Conservation (phyloP, 2,329 filamentous ascomycete genomes). For the Fusarium sp. region DNA sequence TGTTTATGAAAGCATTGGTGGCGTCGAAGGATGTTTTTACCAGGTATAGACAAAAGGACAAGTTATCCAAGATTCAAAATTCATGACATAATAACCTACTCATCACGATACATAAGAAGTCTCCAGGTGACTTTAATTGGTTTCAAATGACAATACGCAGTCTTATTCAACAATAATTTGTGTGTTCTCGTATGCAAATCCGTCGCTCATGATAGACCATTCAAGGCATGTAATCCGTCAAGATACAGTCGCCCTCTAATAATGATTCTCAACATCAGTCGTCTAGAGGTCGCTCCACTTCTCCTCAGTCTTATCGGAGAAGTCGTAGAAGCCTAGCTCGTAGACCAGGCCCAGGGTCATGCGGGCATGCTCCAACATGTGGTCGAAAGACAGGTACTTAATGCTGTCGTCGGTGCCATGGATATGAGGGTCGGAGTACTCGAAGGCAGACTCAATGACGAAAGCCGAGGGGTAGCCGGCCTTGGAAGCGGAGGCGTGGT, state of each 20-base stretch:
- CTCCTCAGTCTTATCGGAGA: conserved; percentile 61
- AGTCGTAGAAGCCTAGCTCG: conserved; percentile 85
- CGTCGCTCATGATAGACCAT: conserved; percentile 29
- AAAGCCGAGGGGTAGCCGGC: conserved; percentile 83
- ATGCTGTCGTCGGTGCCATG: conserved; percentile 80
- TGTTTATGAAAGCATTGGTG: conserved; percentile 26
- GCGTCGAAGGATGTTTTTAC: conserved; percentile 33
- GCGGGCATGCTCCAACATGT: conserved; percentile 92
- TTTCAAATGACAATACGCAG: background rate
- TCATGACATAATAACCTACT: conserved; percentile 20
- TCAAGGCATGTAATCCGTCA: background rate
- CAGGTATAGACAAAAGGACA: conserved; percentile 42
- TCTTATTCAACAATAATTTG: conserved; percentile 12
- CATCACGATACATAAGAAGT: background rate
- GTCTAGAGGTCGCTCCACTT: conserved; percentile 57
- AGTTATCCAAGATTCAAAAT: conserved; percentile 8
- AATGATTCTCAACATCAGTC: conserved; percentile 1
- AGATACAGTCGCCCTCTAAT: conserved; percentile 4
- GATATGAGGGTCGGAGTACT: conserved; percentile 76
- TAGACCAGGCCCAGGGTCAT: conserved; percentile 88
- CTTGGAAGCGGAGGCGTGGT: conserved; percentile 81
- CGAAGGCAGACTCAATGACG: conserved; percentile 82
- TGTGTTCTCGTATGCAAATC: conserved; percentile 34
- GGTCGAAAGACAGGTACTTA: conserved; percentile 83
- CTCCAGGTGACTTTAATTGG: background rate